A percentile compares a stretch with the other conserved stretches of the same genome.
Evolutionary conservation across 768 basidiomycete species (phyloP).

Genomic region (Lentinus tigrinus): DNA sequence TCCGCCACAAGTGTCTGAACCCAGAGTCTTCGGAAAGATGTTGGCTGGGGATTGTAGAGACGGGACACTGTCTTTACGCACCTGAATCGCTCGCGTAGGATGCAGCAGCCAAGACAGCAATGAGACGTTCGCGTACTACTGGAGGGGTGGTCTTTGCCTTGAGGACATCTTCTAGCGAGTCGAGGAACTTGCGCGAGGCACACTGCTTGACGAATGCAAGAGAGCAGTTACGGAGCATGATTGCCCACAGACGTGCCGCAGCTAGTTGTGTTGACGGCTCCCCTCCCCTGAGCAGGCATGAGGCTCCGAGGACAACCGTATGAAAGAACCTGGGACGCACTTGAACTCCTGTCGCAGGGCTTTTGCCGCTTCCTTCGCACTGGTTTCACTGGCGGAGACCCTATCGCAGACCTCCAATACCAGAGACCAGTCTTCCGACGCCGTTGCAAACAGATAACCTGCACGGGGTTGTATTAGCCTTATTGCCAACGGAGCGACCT

Average conservation of each 20-base stretch:
- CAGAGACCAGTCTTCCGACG: conserved; percentile 79
- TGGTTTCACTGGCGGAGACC: conserved; percentile 66
- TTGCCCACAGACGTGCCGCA: conserved; percentile 83
- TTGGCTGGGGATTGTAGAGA: neutral
- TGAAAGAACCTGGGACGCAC: conserved; percentile 38
- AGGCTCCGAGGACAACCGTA: conserved; percentile 7
- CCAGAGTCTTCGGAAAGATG: conserved; percentile 37
- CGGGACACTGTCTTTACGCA: conserved; percentile 15
- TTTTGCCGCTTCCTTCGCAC: conserved; percentile 81
- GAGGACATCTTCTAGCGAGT: conserved; percentile 75
- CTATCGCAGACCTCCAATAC: conserved; percentile 86
- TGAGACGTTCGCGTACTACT: conserved; percentile 75
- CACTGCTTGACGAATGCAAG: conserved; percentile 70
- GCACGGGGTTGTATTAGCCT: neutral
- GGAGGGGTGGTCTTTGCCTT: conserved; percentile 63
- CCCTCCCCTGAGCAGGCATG: conserved; percentile 52
- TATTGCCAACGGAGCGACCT: too few species aligned
- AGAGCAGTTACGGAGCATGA: conserved; percentile 82
- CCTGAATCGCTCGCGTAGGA: conserved; percentile 58
- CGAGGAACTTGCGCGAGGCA: conserved; percentile 73
- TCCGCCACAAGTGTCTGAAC: conserved; percentile 76
- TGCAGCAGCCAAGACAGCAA: conserved; percentile 81
- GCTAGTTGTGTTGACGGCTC: conserved; percentile 75
- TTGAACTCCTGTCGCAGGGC: conserved; percentile 87
- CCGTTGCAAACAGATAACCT: conserved; percentile 76